Base-by-base conservation (phyloP, 495 filamentous ascomycete genomes). In the Penicillium angulare region DNA sequence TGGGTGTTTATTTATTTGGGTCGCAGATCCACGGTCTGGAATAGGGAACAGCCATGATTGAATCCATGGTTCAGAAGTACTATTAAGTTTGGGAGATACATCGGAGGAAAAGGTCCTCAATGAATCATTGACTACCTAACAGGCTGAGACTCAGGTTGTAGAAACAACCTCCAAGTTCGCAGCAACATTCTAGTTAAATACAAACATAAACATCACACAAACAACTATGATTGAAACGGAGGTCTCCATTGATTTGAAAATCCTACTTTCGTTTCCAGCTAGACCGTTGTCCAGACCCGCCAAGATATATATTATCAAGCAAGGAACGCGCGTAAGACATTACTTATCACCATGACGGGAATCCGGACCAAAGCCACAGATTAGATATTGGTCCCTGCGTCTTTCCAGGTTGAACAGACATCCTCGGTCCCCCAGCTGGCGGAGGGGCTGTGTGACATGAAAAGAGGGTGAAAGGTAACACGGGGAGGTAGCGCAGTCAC, bases 381-480 rank as follows among this genome's bases (percentile, higher is more conserved):
- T 54, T 54, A 61, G 41, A 33, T 47, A 50, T 53, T 60, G 53
- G 63, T 53, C 57, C 56, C 55, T 63, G 60, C 54, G 29, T 57
- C 47, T 26, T 22, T 43, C 16, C 22, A 56, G 35, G 57, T 64
- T 32, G 41, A 45, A 55, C 57, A 7, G 34, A 35, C 48, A 64
- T 55, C 52, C 49, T 55, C 60, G 57, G 57, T 18, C 55, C 20
- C 32, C 53, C 41, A 53, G 27, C 53, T 44, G 50, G 27, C 22
- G 40, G 39, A 55, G 52, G 50, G 43, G 50, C 52, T 58, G 60
- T 64, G 50, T 50, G 47, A 64, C 63, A 12, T 41, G 33, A 39
- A 26, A 29, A 31, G 46, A n/a, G 20, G 38, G 43, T 40, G 38
- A 40, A 39, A 41, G 32, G 63, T 60, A 17, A 43, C 38, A 64